Evolutionary conservation across 257 asterid genomes (phyloP).

Genomic region (Przewalskia tangutica): DNA sequence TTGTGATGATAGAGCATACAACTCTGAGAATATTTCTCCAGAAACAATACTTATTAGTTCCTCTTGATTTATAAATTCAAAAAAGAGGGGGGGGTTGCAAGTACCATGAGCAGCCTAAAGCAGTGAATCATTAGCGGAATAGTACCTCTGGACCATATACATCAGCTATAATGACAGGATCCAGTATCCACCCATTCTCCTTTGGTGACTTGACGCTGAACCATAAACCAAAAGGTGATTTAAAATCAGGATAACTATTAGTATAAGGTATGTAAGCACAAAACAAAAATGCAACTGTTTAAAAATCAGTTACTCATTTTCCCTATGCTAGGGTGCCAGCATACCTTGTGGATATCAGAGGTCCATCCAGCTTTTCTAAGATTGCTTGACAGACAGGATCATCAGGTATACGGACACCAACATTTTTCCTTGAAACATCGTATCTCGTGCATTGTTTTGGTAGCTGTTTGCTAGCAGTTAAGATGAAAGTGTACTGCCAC

Average conservation of each 20-base stretch:
- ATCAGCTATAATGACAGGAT: conserved; percentile 85
- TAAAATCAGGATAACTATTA: conserved; percentile 12
- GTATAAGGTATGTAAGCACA: background rate
- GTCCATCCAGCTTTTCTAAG: conserved; percentile 66
- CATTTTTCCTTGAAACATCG: conserved; percentile 62
- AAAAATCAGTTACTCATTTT: background rate
- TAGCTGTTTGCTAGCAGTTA: conserved; percentile 78
- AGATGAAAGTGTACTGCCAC: conserved; percentile 80
- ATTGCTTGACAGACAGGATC: conserved; percentile 76
- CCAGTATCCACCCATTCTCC: conserved; percentile 83
- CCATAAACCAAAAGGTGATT: conserved; percentile 11
- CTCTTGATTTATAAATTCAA: background rate
- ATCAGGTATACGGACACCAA: conserved; percentile 88
- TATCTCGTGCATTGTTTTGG: conserved; percentile 69
- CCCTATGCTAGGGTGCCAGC: background rate
- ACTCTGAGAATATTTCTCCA: background rate
- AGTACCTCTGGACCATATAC: conserved; percentile 80
- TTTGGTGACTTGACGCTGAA: conserved; percentile 66
- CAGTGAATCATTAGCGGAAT: background rate
- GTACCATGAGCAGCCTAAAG: background rate
- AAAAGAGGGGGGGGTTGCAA: background rate
- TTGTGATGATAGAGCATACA: background rate
- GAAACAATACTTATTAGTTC: background rate
- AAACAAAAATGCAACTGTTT: background rate
- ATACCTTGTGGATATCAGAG: conserved; percentile 85